Base-by-base conservation (phyloP, 2,329 filamentous ascomycete genomes). In the Beauveria australis region DNA sequence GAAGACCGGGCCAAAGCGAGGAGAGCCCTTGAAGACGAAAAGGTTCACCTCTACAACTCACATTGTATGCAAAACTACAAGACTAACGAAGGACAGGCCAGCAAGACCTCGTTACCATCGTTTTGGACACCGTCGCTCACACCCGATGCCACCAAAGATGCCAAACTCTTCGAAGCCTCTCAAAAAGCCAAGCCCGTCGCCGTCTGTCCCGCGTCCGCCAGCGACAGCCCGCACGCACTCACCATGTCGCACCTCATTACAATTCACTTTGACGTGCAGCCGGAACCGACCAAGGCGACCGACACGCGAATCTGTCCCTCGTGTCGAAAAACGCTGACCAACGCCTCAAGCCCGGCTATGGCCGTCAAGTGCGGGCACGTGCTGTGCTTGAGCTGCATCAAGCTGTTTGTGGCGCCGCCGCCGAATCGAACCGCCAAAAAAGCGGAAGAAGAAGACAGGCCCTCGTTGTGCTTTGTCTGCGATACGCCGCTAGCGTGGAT, bases 81-180 rank as follows among this genome's bases (percentile, higher is more conserved):
- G n/a, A 51, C 8, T 3, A 26, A 30, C 43, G 19, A 37, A 16
- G 33, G 33, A 37, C 74, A 85, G 69, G 81, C 85, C 3, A 78
- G 82, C 9, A 89, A 88, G 73, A 82, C 84, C 1, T 81, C 82
- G 18, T 76, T 96, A 0, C 90, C 91, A 0, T 95, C 91, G 0
- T 97, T 97, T 75, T 97, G 93, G 94, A 88, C 93, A 1, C 93
- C 92, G 0, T 90, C 89, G 0, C 82, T 93, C 61, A 95, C 89
- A 0, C 91, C 91, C 14, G 73, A 75, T 46, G 72, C 72, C 46
- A 72, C 72, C 40, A 69, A 73, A 52, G 67, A 72, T 58, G 71
- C 79, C 53, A 76, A 80, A 57, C 76, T 86, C 57, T 78, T 85
- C 68, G 74, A 81, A 7, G 75, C 82, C 44, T 74, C 74, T n/a